Conservation (phyloP, 345 rosid species). For the Linum trigynum region DNA sequence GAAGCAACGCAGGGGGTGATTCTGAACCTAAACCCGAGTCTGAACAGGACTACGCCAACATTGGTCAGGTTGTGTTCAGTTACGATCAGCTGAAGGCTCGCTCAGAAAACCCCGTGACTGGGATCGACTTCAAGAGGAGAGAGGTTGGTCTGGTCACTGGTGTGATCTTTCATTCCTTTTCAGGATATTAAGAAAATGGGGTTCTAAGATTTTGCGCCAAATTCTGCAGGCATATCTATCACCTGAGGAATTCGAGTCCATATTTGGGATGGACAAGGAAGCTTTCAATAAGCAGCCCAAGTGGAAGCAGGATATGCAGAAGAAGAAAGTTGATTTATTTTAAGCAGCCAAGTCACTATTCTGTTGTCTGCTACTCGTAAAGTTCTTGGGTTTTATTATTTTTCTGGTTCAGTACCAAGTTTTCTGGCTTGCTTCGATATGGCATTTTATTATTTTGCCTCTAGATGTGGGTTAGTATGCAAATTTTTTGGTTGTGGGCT, state of each 20-base stretch:
- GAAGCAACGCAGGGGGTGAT: slow-evolving; percentile 33
- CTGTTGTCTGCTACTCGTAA: slow-evolving; percentile 10
- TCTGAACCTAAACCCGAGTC: slow-evolving; percentile 36
- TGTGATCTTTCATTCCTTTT: too few species aligned
- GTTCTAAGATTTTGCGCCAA: not conserved
- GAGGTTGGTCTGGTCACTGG: slow-evolving; percentile 47
- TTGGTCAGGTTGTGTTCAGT: slow-evolving; percentile 43
- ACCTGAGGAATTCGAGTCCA: slow-evolving; percentile 62
- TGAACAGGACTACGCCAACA: slow-evolving; percentile 34
- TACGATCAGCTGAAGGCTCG: slow-evolving; percentile 79
- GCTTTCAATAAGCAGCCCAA: slow-evolving; percentile 71
- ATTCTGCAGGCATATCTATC: slow-evolving; percentile 66
- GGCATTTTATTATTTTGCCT: not conserved
- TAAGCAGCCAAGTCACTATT: slow-evolving; percentile 18
- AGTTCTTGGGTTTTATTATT: slow-evolving; percentile 6
- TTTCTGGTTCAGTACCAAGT: slow-evolving; percentile 9
- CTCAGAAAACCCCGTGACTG: slow-evolving; percentile 78
- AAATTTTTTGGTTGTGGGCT: not conserved
- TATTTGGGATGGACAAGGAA: slow-evolving; percentile 68
- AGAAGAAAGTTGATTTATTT: slow-evolving; percentile 76
- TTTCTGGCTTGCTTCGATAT: slow-evolving; percentile 19
- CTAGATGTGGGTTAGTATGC: not conserved
- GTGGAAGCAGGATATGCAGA: slow-evolving; percentile 96
- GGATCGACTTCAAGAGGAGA: slow-evolving; percentile 85
- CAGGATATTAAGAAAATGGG: too few species aligned